phyloP scores from a whole-genome alignment of 2,329 filamentous ascomycete species.

The Plenodomus lindquistii region DNA sequence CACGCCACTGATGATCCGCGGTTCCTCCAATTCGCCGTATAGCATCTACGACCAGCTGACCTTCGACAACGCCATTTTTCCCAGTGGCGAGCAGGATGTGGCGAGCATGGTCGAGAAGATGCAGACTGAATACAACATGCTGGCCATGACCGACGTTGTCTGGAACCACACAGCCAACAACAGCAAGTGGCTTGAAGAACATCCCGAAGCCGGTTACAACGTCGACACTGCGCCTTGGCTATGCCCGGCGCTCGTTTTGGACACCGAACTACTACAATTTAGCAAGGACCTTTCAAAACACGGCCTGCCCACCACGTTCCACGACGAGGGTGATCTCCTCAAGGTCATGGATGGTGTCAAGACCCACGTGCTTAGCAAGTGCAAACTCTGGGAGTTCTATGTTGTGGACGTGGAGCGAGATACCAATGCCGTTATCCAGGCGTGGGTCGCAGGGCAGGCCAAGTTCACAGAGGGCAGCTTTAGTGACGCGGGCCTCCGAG shows the following conservation, averaged over 20 bases:
- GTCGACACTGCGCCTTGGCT: conserved; percentile 81
- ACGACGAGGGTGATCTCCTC: conserved; percentile 71
- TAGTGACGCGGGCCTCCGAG: conserved; percentile 52
- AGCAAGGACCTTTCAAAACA: conserved; percentile 65
- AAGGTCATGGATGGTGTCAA: conserved; percentile 85
- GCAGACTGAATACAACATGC: conserved; percentile 79
- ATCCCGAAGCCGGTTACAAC: conserved; percentile 96
- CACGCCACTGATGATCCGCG: conserved; percentile 86
- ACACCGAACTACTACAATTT: conserved; percentile 71
- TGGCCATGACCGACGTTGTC: conserved; percentile 93
- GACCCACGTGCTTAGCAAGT: conserved; percentile 73
- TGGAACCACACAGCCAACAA: conserved; percentile 98
- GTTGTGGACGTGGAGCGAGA: conserved; percentile 77
- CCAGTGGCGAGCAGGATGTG: conserved; percentile 81
- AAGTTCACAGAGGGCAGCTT: conserved; percentile 59
- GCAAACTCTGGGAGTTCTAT: conserved; percentile 94
- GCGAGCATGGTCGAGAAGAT: conserved; percentile 76
- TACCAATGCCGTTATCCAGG: conserved; percentile 67
- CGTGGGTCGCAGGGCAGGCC: conserved; percentile 69
- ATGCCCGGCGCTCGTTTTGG: conserved; percentile 71
- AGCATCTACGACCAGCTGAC: conserved; percentile 90
- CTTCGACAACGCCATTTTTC: conserved; percentile 83
- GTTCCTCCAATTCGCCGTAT: conserved; percentile 93
- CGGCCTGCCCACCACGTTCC: conserved; percentile 75
- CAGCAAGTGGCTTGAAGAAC: conserved; percentile 88